phyloP scores from a whole-genome alignment of 2,329 filamentous ascomycete genomes.

The Penicillium sp. region DNA sequence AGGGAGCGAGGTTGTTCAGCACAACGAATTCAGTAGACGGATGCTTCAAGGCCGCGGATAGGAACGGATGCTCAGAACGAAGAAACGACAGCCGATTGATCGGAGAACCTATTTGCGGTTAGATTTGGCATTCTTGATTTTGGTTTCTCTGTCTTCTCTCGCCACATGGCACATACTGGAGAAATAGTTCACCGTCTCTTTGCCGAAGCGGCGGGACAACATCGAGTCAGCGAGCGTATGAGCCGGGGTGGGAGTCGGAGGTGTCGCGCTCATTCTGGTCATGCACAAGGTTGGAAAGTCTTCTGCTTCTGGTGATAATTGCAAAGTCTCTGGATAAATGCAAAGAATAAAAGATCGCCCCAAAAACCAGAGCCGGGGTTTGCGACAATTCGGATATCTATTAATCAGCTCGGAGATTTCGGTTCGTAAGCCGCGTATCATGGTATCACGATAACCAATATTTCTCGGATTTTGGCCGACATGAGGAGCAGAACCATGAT shows the following conservation, averaged over 20 bases:
- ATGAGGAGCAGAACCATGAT: not conserved
- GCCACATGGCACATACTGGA: conserved; percentile 36
- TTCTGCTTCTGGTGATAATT: too few species aligned
- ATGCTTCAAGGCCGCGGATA: conserved; percentile 46
- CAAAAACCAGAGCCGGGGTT: not conserved
- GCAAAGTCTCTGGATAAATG: not conserved
- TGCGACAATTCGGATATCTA: not conserved
- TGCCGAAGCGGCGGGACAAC: conserved; percentile 47
- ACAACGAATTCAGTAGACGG: conserved; percentile 61
- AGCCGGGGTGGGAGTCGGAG: conserved; percentile 52
- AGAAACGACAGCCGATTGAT: conserved; percentile 49
- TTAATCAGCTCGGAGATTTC: conserved; percentile 19
- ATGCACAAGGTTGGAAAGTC: not conserved
- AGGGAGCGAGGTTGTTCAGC: conserved; percentile 71
- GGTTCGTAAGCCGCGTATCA: not conserved
- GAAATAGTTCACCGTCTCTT: conserved; percentile 50
- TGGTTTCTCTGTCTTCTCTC: not conserved
- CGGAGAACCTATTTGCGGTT: conserved; percentile 39
- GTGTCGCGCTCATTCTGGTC: conserved; percentile 25
- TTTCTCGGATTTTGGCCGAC: conserved; percentile 16
- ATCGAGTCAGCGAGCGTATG: conserved; percentile 56
- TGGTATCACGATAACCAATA: conserved; percentile 4
- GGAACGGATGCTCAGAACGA: conserved; percentile 45
- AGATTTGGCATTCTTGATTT: not conserved
- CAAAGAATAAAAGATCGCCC: not conserved